Base-by-base conservation (phyloP, 2,329 filamentous ascomycete genomes). In the Epichloe baconii region DNA sequence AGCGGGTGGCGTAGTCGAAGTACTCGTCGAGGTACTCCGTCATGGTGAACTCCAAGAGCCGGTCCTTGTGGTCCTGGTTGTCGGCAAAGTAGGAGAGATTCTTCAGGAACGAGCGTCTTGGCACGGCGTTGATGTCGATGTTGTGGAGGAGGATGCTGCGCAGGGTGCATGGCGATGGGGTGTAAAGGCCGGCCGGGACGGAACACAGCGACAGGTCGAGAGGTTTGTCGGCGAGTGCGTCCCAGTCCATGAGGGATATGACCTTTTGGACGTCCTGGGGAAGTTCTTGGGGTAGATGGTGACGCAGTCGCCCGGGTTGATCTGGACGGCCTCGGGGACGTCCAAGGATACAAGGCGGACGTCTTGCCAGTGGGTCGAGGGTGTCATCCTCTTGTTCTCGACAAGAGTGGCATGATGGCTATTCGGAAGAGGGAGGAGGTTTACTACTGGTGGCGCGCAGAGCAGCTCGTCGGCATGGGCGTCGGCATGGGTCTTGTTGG, bases 1-100 rank as follows among this genome's bases (percentile, higher is more conserved):
- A 87, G 8, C 93, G 82, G 0, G 90, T 90, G 1, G 93, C 93
- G 64, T 98, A 98, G 68, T 98, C 91, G 70, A 88, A 97, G 51
- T 95, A 83, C 59, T 98, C 93, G 59, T 97, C 89, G 5, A 91
- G 80, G 59, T 84, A 87, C 44, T 85, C 78, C 0, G 88, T 81
- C 59, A 85, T 79, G 1, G 82, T 83, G 59, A 98, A 93, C 62
- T 98, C 93, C 8, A 85, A 67, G 0, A 98, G 77, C 2, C 91
- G 81, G 54, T 93, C 85, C 58, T 80, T 82, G 61, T 98, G 91
- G 59, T 82, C 80, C 2, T 71, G 64, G 59, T 94, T 79, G 0
- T 72, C 68, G 2, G 88, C 86, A 61, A 89, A 89, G 63, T 88
- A 81, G 0, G 85, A 79, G 51, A 96, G 79, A 19, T 81, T 76